Evolutionary conservation across 2,329 filamentous ascomycete genomes (phyloP), one percentile per base, ranked within the genome.

Genomic region (Aspergillus alliaceus): DNA sequence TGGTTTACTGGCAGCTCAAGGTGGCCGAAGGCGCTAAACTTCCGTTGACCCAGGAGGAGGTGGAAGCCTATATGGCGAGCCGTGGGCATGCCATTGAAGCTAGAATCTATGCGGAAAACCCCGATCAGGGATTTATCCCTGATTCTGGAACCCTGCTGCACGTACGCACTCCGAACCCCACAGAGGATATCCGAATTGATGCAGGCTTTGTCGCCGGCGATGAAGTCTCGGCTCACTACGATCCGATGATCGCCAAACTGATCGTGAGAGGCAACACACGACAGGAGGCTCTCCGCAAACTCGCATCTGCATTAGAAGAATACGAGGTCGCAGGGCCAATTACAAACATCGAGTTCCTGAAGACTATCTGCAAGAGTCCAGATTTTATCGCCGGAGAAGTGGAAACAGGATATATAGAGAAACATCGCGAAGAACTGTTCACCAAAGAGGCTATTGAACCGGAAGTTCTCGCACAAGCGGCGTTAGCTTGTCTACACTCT

Each of bases 231-330:
- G 91, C 93, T 57, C 90, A 95, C 54, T 99, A 99, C 74, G 95
- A 99, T 66, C 95, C 95, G 27, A 99, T 99, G 95, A 96, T 99
- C 64, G 91, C 95, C 44, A 99, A 99, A 77, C 84, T 99, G 52
- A 99, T 99, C 66, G 91, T 98, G 6, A 86, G 90, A 57, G 95
- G 90, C 0, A 84, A 86, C 15, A 89, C 89, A 56, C 84, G 95
- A 58, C 84, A 89, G 70, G 88, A 90, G 25, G 91, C 93, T 3
- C 88, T 99, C 50, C 87, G 90, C 57, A 96, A 91, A 73, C 82
- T 99, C 58, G 86, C 87, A 35, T 80, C 87, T 4, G 93, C 95
- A 0, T 79, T 99, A 11, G 88, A 91, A 63, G 84, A 91, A 48
- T 99, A 98, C 70, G 91, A 99, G 75, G 87, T 99, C 11, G 95